Evolutionary conservation across 2,329 filamentous ascomycete species (phyloP), one percentile per base, ranked within the genome.

Genomic region (Hymenoscyphus infarciens): DNA sequence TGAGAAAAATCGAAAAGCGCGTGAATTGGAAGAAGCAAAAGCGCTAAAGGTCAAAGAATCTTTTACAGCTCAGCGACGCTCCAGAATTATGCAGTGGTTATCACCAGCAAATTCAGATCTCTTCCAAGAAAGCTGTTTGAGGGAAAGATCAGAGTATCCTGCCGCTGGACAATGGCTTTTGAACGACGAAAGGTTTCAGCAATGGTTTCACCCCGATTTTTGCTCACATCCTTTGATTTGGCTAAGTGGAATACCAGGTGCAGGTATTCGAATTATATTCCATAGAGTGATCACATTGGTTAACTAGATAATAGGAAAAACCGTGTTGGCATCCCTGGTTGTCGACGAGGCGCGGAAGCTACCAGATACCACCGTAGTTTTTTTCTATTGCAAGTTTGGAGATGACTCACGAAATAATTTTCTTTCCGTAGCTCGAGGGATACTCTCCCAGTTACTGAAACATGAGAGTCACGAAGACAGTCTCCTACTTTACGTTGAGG

Each of bases 321-420:
- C 74, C 15, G 62, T 78, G 15, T 70, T 79, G 15, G 72, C 76
- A 3, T 78, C 77, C 4, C 61, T 74, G 1, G 64, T 77, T 31
- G 60, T 79, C 33, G 75, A 79, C 57, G 68, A 74, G 53, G 66
- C 56, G 39, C 55, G 54, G 60, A 66, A 61, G 22, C 19, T 22
- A 66, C 45, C 67, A 55, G 62, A 69, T n/a, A 62, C 57, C 2
- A 60, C 53, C 2, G 27, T 63, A 3, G n/a, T 38, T n/a, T 78
- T 70, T 67, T 78, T 78, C 69, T 79, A 78, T 64, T 79, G 75
- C 68, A 75, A 74, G 55, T 63, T 74, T 49, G 67, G 65, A 5
- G 70, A 77, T 56, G 22, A 57, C 3, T 56, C 68, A 3, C 69
- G 70, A 22, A 70, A 73, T 61, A 73, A 68, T 0, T 77, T 76